Base-by-base conservation (phyloP, 2,329 filamentous ascomycete genomes). In the Tolypocladium amazonense region DNA sequence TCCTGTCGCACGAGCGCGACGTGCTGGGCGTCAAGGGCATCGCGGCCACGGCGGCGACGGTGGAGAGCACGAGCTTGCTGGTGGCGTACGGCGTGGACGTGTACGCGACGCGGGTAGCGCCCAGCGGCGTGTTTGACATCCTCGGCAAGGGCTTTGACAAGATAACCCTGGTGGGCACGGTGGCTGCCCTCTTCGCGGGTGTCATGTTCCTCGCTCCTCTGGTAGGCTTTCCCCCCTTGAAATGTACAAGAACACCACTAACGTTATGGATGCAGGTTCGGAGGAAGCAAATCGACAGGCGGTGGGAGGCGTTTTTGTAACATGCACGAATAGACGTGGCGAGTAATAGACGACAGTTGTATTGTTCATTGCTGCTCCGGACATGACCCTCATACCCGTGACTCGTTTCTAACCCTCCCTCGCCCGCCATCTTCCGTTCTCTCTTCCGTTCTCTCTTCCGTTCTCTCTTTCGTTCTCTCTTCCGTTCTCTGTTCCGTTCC, bases 81-180 rank as follows among this genome's bases (percentile, higher is more conserved):
- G 88, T 97, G 68, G 92, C 91, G 0, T 96, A 89, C 68, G 94
- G 94, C 4, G 72, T 91, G 18, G 94, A 99, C 71, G 77, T 97
- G 2, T 99, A 95, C 65, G 92, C 89, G 18, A 93, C 92, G 1
- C 81, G 92, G 58, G 84, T 95, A 14, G 85, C 88, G n/a, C 94
- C 94, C 0, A 96, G 91, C 73, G 86, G 89, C 66, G 83, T 89
- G 20, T 99, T 99, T 73, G 94, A 99, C 75, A 85, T 97, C 50
- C 77, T 99, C 20, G 94, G 92, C 63, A 94, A 92, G 75, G 90
- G 90, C 2, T 99, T 99, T 74, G 94, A 93, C 71, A 97, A 96
- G 79, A 71, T 92, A 59, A 89, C 92, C 66, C 83, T 99, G 69
- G 73, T 97, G 43, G 80, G 83, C 20, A 99, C 94, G 0, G 92